Conservation (phyloP, 768 basidiomycete species). For the Xerocomellus intermedius region DNA sequence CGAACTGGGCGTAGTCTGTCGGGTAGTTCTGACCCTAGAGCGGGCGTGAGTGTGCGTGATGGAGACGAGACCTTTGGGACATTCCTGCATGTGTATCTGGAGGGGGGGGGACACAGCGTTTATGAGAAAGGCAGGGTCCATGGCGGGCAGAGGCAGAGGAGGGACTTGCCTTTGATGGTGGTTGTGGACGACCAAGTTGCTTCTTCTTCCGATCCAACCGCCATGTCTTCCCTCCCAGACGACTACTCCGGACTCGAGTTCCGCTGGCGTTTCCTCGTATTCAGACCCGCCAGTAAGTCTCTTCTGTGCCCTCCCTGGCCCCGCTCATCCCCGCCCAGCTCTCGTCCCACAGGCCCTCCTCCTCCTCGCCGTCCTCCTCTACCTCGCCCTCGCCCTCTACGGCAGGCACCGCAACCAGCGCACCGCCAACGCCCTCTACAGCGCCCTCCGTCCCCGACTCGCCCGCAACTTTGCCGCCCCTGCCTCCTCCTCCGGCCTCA, state of each 20-base stretch:
- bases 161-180: conserved; percentile 16
- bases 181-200: conserved; percentile 5
- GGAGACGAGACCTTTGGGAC: conserved; percentile 1
- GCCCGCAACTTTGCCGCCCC: conserved; percentile 76
- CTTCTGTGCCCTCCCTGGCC: background rate
- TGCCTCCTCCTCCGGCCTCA: conserved; percentile 46
- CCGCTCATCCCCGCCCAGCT: conserved; percentile 34
- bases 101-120: conserved; percentile 21
- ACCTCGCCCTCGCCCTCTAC: conserved; percentile 53
- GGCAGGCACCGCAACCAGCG: conserved; percentile 60
- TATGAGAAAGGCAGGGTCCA: conserved; percentile 26
- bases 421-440: conserved; percentile 65
- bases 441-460: conserved; percentile 57
- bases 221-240: conserved; percentile 10
- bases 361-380: conserved; percentile 51
- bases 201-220: background rate
- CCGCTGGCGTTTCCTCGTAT: conserved; percentile 71
- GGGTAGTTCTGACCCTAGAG: conserved; percentile 36
- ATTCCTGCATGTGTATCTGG: conserved; percentile 32
- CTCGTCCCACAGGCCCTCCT: conserved; percentile 67
- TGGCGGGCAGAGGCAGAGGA: conserved; percentile 2
- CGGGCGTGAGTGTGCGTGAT: background rate
- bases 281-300: conserved; percentile 71
- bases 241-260: conserved; percentile 77
- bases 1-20: conserved; percentile 63